These are phyloP conservation scores for Paracorniculantispora psalliotae DNA, from an alignment of 2,329 filamentous ascomycete genomes.

Conservation along the genomic window DNA sequence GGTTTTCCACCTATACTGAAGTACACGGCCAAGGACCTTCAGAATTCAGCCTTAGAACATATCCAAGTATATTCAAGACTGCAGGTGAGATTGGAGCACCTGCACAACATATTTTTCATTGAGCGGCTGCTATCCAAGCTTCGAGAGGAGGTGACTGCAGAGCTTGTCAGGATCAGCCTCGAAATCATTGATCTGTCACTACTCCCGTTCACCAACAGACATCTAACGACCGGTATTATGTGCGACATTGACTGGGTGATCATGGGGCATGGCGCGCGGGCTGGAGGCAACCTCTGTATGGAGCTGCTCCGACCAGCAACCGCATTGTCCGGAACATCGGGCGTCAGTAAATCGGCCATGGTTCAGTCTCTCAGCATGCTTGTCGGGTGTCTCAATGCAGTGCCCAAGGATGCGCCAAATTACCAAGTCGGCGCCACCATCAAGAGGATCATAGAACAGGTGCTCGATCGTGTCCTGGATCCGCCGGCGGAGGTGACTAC, in stretches of 20 bases:
- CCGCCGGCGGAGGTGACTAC: conserved; percentile 20
- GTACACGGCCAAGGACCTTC: conserved; percentile 45
- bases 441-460: conserved; percentile 42
- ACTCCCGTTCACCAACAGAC: conserved; percentile 42
- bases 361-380: conserved; percentile 47
- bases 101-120: conserved; percentile 54
- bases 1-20: conserved; percentile 44
- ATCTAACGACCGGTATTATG: conserved; percentile 34
- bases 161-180: conserved; percentile 39
- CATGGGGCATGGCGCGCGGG: conserved; percentile 45
- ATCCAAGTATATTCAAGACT: conserved; percentile 36
- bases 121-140: conserved; percentile 48
- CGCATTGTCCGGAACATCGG: conserved; percentile 20
- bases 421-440: conserved; percentile 39
- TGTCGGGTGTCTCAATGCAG: conserved; percentile 45
- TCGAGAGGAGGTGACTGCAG: conserved; percentile 27
- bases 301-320: conserved; percentile 38
- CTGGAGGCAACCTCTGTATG: conserved; percentile 43
- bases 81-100: conserved; percentile 43
- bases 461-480: conserved; percentile 45
- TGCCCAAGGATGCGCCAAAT: conserved; percentile 42
- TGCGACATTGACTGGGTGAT: conserved; percentile 43
- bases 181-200: conserved; percentile 42
- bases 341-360: conserved; percentile 39
- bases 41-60: conserved; percentile 38